Evolutionary conservation across 768 basidiomycete genomes (phyloP).

Genomic region (Favolaschia claudopus): DNA sequence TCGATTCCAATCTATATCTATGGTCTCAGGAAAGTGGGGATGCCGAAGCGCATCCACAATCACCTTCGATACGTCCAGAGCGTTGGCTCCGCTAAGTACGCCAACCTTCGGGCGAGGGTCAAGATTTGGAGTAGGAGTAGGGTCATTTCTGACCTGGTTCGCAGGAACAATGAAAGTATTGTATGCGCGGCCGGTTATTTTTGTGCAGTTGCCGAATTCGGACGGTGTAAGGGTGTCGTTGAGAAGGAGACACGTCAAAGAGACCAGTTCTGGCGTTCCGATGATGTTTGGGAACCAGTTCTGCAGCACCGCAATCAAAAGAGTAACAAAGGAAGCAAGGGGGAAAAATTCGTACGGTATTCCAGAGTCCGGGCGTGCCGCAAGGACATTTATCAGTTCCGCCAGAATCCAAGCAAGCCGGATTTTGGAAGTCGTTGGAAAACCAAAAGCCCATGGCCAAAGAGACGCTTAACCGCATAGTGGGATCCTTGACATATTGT

Average conservation of each 20-base stretch:
- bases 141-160: no score
- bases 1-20: slow-evolving; percentile 57
- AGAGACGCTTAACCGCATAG: slow-evolving; percentile 50
- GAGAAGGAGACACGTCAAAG: slow-evolving; percentile 65
- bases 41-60: neutral
- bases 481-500: slow-evolving; percentile 49
- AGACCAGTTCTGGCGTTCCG: slow-evolving; percentile 63
- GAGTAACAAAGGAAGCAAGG: neutral
- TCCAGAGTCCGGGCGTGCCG: slow-evolving; percentile 53
- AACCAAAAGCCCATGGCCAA: slow-evolving; percentile 73
- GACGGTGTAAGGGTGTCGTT: slow-evolving; percentile 51
- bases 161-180: slow-evolving; percentile 50
- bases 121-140: no score
- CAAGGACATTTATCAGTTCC: slow-evolving; percentile 64
- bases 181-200: slow-evolving; percentile 61
- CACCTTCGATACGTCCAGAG: slow-evolving; percentile 64
- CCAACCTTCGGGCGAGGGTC: no score
- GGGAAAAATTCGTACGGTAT: slow-evolving; percentile 29
- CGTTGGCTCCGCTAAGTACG: slow-evolving; percentile 69
- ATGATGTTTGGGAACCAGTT: slow-evolving; percentile 77
- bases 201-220: slow-evolving; percentile 54
- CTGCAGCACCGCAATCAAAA: slow-evolving; percentile 51
- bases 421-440: slow-evolving; percentile 59
- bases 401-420: slow-evolving; percentile 62
- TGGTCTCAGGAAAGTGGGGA: neutral